These are phyloP conservation scores for Exidia glandulosa DNA, from an alignment of 768 basidiomycete genomes.

Conservation along the genomic window DNA sequence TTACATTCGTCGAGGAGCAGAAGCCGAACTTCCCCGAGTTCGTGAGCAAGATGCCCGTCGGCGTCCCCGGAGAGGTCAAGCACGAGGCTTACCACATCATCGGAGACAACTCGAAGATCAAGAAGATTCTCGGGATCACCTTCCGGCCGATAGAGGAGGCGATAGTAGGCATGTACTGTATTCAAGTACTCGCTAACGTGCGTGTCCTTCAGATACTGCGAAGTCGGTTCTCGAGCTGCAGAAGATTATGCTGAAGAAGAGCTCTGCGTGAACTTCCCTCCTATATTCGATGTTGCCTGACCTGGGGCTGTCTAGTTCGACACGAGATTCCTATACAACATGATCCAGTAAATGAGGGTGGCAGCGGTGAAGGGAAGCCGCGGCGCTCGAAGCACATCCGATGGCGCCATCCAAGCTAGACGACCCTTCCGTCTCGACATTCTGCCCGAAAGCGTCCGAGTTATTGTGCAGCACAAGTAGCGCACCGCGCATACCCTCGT, in stretches of 20 bases:
- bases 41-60: background rate
- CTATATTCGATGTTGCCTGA: no score
- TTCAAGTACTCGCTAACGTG: background rate
- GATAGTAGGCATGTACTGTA: background rate
- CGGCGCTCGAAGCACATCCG: slow-evolving; percentile 4
- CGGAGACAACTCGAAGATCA: background rate
- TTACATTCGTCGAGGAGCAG: no score
- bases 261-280: no score
- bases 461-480: slow-evolving; percentile 13
- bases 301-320: no score
- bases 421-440: slow-evolving; percentile 10
- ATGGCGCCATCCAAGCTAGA: slow-evolving; percentile 10
- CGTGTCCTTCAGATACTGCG: no score
- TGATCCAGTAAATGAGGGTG: slow-evolving; percentile 1
- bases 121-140: background rate
- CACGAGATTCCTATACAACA: background rate
- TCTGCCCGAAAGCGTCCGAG: slow-evolving; percentile 12
- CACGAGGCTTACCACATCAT: background rate
- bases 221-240: no score
- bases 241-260: no score
- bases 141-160: background rate
- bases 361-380: slow-evolving; percentile 3
- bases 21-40: no score
- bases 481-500: background rate
- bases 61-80: background rate